phyloP scores from a whole-genome alignment of 2,329 filamentous ascomycete species.

The Aspergillus uvarum region DNA sequence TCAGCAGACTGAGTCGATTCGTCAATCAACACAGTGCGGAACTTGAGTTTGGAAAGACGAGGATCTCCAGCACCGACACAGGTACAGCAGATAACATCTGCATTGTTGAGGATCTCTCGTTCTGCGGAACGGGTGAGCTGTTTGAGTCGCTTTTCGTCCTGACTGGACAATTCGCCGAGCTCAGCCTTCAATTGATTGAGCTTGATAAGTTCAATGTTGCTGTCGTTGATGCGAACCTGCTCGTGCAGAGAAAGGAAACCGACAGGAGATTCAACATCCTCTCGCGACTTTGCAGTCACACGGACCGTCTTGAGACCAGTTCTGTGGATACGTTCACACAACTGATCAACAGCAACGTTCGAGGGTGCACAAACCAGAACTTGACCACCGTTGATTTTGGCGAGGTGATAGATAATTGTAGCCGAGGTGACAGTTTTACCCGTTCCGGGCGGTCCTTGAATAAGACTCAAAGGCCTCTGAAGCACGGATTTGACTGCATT shows the following conservation, averaged over 20 bases:
- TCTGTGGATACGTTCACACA: conserved; percentile 93
- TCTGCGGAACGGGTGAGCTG: conserved; percentile 91
- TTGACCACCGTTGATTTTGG: conserved; percentile 91
- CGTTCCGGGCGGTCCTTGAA: conserved; percentile 94
- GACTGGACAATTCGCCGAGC: conserved; percentile 84
- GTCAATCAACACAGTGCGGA: conserved; percentile 95
- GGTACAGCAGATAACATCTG: conserved; percentile 97
- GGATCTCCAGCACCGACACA: conserved; percentile 97
- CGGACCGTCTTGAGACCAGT: conserved; percentile 96
- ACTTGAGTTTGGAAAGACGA: conserved; percentile 93
- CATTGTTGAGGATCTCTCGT: conserved; percentile 89
- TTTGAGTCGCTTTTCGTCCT: conserved; percentile 98
- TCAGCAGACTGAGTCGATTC: conserved; percentile 98
- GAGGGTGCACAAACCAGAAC: conserved; percentile 96
- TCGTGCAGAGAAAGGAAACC: conserved; percentile 93
- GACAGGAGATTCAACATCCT: conserved; percentile 98
- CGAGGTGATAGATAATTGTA: conserved; percentile 96
- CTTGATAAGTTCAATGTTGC: conserved; percentile 89
- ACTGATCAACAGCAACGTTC: conserved; percentile 96
- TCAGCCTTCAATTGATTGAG: conserved; percentile 90
- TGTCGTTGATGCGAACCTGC: conserved; percentile 96
- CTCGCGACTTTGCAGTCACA: conserved; percentile 96
- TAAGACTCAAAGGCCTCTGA: conserved; percentile 89
- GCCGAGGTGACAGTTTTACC: conserved; percentile 98
- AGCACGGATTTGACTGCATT: conserved; percentile 94